Evolutionary conservation across 495 filamentous ascomycete genomes (phyloP).

Genomic region (Podospora australis): DNA sequence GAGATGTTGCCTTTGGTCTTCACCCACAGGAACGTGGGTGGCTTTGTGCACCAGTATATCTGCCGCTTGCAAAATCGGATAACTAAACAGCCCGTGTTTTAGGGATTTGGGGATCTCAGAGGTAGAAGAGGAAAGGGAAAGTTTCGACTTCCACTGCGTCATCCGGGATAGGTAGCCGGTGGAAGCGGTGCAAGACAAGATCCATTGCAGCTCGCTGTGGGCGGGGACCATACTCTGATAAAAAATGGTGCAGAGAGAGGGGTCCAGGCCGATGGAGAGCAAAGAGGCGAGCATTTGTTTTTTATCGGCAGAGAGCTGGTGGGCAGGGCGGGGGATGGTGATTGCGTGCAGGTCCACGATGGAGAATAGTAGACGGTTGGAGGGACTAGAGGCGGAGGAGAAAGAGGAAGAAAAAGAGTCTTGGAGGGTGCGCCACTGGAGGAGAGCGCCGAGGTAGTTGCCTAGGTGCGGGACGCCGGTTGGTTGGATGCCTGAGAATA

Average conservation of each 20-base stretch:
- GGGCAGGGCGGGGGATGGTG: constrained; percentile 61
- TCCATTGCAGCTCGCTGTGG: constrained; percentile 92
- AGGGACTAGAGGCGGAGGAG: constrained; percentile 37
- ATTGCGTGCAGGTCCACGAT: constrained; percentile 93
- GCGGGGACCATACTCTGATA: constrained; percentile 70
- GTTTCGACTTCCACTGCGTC: constrained; percentile 92
- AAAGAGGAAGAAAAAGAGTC: too few relatives aligned
- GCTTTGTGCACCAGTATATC: constrained; percentile 85
- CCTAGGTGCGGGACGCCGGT: constrained; percentile 94
- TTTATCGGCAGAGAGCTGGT: constrained; percentile 54
- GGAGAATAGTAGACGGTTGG: constrained; percentile 65
- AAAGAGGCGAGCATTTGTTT: constrained; percentile 70
- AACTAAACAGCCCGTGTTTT: constrained; percentile 90
- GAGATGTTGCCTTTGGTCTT: constrained; percentile 88
- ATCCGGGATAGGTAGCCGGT: constrained; percentile 87
- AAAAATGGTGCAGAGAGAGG: constrained; percentile 70
- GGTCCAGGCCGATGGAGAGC: constrained; percentile 77
- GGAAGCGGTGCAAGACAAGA: constrained; percentile 79
- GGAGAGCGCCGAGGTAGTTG: constrained; percentile 91
- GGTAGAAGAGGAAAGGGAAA: not conserved
- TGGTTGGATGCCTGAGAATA: constrained; percentile 97
- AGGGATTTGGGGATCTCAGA: constrained; percentile 37
- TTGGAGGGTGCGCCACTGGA: constrained; percentile 77
- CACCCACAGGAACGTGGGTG: constrained; percentile 93
- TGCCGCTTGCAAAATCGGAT: constrained; percentile 91